Evolutionary conservation across 768 basidiomycete genomes (phyloP), one percentile per base, ranked within the genome.

Genomic region (Pulveroboletus sp.): DNA sequence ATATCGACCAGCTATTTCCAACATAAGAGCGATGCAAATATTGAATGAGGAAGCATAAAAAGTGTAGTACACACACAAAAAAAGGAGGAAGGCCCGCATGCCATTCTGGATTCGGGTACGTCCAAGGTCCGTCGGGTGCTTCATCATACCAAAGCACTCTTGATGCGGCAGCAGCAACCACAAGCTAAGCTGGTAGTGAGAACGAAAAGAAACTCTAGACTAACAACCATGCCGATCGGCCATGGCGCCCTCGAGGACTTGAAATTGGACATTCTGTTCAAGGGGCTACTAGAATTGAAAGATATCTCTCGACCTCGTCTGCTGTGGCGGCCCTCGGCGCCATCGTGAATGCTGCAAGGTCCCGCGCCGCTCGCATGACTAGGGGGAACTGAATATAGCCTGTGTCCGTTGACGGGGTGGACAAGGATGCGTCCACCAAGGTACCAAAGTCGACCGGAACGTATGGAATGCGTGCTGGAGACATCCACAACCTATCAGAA

Each of bases 381-480:
- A 83, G 74, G 38, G 83, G 72, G 14, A 88, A 67, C 58, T 88
- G 86, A 38, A 86, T 71, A 68, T 76, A 88, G 0, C 85, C 83
- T 27, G 65, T 71, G 42, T 65, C 62, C 39, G 67, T 64, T 14
- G 63, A 62, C 14, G 69, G 51, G 10, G 66, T 55, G 42, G 72
- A 66, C 21, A 21, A 21, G 21, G 21, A 21, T 21, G 69, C 76
- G 41, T 76, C 65, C 51, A 81, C 67, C 63, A 82, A 79, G 64
- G 84, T 74, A 33, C 86, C 85, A 56, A 78, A 85, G 64, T 86
- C 73, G 66, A 88, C 74, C 36, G 81, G 65, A 13, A 77, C 65
- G 60, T 86, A 87, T 9, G 75, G 74, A 56, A 86, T 88, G 43
- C 21, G 21, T 83, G 79, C 84, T 86, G 57, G 21, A 36, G 6